Percentiles rank a stretch among this genome's conserved stretches.
phyloP scores from a whole-genome alignment of 2,329 filamentous ascomycete species.

The Pyrenochaeta sp. region DNA sequence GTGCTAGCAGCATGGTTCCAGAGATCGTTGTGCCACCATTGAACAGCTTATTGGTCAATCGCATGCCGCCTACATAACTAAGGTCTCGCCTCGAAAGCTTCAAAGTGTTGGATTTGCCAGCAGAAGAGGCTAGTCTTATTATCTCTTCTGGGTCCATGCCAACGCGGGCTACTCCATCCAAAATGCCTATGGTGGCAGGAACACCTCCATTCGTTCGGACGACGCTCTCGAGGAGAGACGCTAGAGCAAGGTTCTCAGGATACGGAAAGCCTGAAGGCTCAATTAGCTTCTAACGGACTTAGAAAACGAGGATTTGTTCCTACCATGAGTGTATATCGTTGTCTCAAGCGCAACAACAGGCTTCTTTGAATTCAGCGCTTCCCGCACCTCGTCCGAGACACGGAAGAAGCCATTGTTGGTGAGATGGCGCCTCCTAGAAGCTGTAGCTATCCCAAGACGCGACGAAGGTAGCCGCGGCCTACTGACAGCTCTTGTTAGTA shows the following conservation, averaged over 20 bases:
- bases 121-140: slow-evolving; percentile 69
- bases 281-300: slow-evolving; percentile 11
- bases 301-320: not conserved
- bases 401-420: slow-evolving; percentile 65
- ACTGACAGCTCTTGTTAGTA: slow-evolving; percentile 24
- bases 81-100: slow-evolving; percentile 92
- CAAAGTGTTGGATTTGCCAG: slow-evolving; percentile 71
- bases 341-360: slow-evolving; percentile 94
- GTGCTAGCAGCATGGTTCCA: slow-evolving; percentile 89
- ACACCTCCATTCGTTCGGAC: slow-evolving; percentile 80
- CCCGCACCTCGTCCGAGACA: slow-evolving; percentile 82
- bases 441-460: not conserved
- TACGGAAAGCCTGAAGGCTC: slow-evolving; percentile 68
- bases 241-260: slow-evolving; percentile 76
- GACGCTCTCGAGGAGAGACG: slow-evolving; percentile 80
- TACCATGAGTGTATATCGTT: slow-evolving; percentile 96
- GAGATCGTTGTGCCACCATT: slow-evolving; percentile 94
- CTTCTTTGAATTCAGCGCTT: slow-evolving; percentile 75
- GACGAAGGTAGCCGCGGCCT: slow-evolving; percentile 24
- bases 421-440: slow-evolving; percentile 32
- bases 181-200: slow-evolving; percentile 88
- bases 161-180: slow-evolving; percentile 83
- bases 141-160: slow-evolving; percentile 79
- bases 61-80: slow-evolving; percentile 79
- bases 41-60: slow-evolving; percentile 70